Base-by-base conservation (phyloP, 2,329 filamentous ascomycete genomes). In the Cladophialophora immunda region DNA sequence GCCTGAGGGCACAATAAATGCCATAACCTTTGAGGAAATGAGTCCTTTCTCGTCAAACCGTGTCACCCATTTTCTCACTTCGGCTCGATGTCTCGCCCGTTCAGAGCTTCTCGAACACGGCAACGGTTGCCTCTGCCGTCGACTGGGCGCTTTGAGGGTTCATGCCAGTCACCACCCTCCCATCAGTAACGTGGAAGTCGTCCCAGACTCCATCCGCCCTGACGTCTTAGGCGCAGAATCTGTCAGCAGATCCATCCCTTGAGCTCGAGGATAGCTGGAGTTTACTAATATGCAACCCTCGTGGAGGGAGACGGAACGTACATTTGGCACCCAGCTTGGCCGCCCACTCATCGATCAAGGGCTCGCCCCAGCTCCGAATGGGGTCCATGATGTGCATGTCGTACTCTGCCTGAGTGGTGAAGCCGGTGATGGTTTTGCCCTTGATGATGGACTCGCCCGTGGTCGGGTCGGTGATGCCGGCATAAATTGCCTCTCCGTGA, bases 111-210 rank as follows among this genome's bases (percentile, higher is more conserved):
- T 81, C 75, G 68, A 81, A 82, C 5, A 74, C 78, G 34, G 76
- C 73, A 19, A 82, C 77, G 1, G 73, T 77, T 56, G 79, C 80
- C 57, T 74, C 71, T 9, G 79, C 79, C 34, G 79, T 81, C 8
- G 77, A 78, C 11, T 59, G 68, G 7, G 80, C 76, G 69, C 81
- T 82, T 7, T 77, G 76, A 4, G 81, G 80, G 69, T 82, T 82
- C 70, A 78, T 75, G 1, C 80, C 81, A 17, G 79, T 82, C 38
- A 82, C 75, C 17, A 82, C 69, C 9, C 78, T 75, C 4, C 79
- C 79, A 68, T 81, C 78, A 22, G 76, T 74, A 36, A 76, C 68
- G 63, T 75, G 70, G 58, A 75, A 76, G 58, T 76, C 73, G 69
- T 75, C 75, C 75, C 74, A 76, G 13, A 75, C 71, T 15, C 72